Percentiles rank a stretch among this genome's conserved stretches.
Conservation (phyloP, 1,284 basidiomycete genomes). For the Butyriboletus appendiculatus region DNA sequence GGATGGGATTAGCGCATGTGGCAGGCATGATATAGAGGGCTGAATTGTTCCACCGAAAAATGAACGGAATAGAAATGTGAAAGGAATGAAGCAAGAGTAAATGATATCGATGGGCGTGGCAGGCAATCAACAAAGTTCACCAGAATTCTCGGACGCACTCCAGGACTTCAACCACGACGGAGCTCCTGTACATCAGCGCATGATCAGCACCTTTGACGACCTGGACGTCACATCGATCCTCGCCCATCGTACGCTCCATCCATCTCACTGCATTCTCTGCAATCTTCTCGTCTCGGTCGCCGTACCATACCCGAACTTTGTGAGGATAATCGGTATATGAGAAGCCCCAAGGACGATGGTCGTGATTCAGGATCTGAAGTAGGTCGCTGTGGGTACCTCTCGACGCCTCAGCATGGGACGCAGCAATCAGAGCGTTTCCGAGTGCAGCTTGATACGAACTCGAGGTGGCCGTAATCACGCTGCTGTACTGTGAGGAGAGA, state of each 20-base stretch:
- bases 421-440: slow-evolving; percentile 86
- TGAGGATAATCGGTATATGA: slow-evolving; percentile 78
- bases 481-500: slow-evolving; percentile 38
- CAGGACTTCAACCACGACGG: slow-evolving; percentile 86
- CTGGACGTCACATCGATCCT: slow-evolving; percentile 72
- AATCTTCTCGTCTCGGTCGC: slow-evolving; percentile 91
- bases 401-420: slow-evolving; percentile 92
- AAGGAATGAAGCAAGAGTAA: slow-evolving; percentile 21
- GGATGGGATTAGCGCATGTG: slow-evolving; percentile 8
- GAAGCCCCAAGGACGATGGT: slow-evolving; percentile 83
- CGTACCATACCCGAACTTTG: slow-evolving; percentile 90
- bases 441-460: slow-evolving; percentile 66
- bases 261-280: slow-evolving; percentile 85
- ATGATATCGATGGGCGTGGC: slow-evolving; percentile 7
- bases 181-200: slow-evolving; percentile 87
- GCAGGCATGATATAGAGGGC: slow-evolving; percentile 1
- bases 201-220: slow-evolving; percentile 90
- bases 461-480: slow-evolving; percentile 37
- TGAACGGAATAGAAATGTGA: slow-evolving; percentile 18
- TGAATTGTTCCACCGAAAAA: slow-evolving; percentile 18
- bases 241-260: slow-evolving; percentile 88
- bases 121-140: slow-evolving; percentile 33
- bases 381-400: slow-evolving; percentile 91
- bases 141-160: slow-evolving; percentile 68
- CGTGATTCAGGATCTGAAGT: slow-evolving; percentile 86